Conservation (phyloP, 2,329 filamentous ascomycete genomes). For the Pyrenophora tritici-repentis region DNA sequence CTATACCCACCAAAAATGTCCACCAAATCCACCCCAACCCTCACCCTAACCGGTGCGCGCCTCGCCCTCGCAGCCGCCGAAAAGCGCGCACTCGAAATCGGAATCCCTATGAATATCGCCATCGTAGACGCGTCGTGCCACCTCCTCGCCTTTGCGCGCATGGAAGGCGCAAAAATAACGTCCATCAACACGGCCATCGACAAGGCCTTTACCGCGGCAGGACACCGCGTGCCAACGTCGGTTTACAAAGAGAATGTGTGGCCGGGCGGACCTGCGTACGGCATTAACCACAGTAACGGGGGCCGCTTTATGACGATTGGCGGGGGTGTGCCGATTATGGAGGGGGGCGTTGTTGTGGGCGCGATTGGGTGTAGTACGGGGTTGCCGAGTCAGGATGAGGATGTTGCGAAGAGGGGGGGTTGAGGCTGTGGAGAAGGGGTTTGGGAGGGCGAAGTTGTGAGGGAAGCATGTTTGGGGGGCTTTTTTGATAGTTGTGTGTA, state of each 20-base stretch:
- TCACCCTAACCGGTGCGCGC: conserved; percentile 46
- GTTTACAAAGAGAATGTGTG: conserved; percentile 60
- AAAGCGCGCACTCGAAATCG: conserved; percentile 43
- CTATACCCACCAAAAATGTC: conserved; percentile 30
- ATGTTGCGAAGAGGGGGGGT: conserved; percentile 58
- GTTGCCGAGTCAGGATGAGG: conserved; percentile 59
- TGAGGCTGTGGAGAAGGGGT: conserved; percentile 52
- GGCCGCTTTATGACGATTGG: conserved; percentile 60
- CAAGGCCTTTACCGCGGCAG: conserved; percentile 63
- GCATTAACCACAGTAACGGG: conserved; percentile 58
- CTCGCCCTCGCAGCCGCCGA: conserved; percentile 45
- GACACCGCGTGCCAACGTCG: conserved; percentile 58
- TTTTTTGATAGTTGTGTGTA: too few relatives aligned
- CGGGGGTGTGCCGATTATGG: conserved; percentile 58
- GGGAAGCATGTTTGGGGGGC: background rate
- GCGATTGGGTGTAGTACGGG: conserved; percentile 62
- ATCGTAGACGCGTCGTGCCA: conserved; percentile 54
- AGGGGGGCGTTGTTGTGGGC: conserved; percentile 56
- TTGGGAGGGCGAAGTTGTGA: conserved; percentile 50
- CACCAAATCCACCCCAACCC: conserved; percentile 35
- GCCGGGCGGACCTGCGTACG: conserved; percentile 59
- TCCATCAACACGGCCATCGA: conserved; percentile 66
- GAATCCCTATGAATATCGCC: conserved; percentile 56
- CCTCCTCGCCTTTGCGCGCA: conserved; percentile 55
- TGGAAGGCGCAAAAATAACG: conserved; percentile 57